These are phyloP conservation scores for Hypoxylon rickii DNA, from an alignment of 495 filamentous ascomycete species.

Conservation along the genomic window DNA sequence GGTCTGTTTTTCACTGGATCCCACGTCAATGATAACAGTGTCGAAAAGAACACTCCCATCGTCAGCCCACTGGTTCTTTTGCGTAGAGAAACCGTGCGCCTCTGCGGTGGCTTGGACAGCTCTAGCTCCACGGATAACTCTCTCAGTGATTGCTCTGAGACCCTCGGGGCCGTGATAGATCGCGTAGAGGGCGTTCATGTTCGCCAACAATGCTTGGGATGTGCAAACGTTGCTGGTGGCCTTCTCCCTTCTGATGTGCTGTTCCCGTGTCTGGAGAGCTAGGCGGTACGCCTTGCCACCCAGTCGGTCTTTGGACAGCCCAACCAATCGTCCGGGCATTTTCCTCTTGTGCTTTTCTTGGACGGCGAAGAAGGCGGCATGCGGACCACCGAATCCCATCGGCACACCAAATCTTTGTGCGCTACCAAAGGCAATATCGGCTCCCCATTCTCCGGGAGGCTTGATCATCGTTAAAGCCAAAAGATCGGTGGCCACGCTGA, in stretches of 20 bases:
- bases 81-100: constrained; percentile 67
- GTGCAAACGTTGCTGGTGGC: constrained; percentile 99
- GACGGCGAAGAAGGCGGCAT: constrained; percentile 96
- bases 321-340: constrained; percentile 91
- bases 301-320: constrained; percentile 88
- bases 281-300: constrained; percentile 85
- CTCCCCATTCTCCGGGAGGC: constrained; percentile 93
- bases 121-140: constrained; percentile 70
- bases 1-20: constrained; percentile 16
- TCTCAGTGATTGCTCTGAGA: constrained; percentile 82
- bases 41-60: constrained; percentile 71
- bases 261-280: constrained; percentile 92
- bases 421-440: constrained; percentile 95
- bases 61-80: constrained; percentile 58
- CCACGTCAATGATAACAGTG: constrained; percentile 72
- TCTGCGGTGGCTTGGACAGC: constrained; percentile 70
- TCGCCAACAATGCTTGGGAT: constrained; percentile 91
- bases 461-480: constrained; percentile 87
- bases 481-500: constrained; percentile 91
- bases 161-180: constrained; percentile 93
- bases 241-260: constrained; percentile 97
- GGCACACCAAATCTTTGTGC: constrained; percentile 95
- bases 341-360: constrained; percentile 93
- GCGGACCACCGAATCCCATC: constrained; percentile 91
- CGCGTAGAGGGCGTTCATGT: constrained; percentile 98